Evolutionary conservation across 2,329 filamentous ascomycete genomes (phyloP).

Genomic region (Thyridium curvatum): DNA sequence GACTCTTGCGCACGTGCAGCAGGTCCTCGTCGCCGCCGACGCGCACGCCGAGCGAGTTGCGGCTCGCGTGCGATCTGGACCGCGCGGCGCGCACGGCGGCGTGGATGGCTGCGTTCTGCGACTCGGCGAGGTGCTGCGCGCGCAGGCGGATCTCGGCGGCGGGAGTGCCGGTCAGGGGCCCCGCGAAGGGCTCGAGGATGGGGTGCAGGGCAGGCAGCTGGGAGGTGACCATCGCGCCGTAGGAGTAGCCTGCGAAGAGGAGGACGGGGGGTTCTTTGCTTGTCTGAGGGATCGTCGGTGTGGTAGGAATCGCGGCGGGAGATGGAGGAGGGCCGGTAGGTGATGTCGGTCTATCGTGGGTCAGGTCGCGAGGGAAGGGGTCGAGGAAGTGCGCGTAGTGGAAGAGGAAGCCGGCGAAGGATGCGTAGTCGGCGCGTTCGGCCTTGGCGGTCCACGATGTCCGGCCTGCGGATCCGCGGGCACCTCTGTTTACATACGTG

Average conservation of each 20-base stretch:
- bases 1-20: slow-evolving; percentile 27
- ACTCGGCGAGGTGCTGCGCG: slow-evolving; percentile 60
- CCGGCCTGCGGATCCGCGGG: slow-evolving; percentile 63
- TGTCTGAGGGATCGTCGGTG: slow-evolving; percentile 5
- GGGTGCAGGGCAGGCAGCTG: slow-evolving; percentile 58
- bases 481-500: slow-evolving; percentile 58
- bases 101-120: slow-evolving; percentile 46
- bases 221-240: slow-evolving; percentile 76
- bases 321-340: slow-evolving; percentile 1
- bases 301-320: slow-evolving; percentile 3
- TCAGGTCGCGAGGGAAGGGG: slow-evolving; percentile 18
- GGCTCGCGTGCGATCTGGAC: slow-evolving; percentile 15
- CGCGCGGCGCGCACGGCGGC: slow-evolving; percentile 19
- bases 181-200: slow-evolving; percentile 54
- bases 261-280: slow-evolving; percentile 24
- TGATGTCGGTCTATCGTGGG: neutral
- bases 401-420: slow-evolving; percentile 73
- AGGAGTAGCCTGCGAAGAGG: slow-evolving; percentile 74
- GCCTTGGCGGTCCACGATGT: slow-evolving; percentile 85
- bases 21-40: slow-evolving; percentile 43
- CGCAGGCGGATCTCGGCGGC: slow-evolving; percentile 64
- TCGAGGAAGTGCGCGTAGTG: slow-evolving; percentile 63
- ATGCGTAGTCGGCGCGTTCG: slow-evolving; percentile 76
- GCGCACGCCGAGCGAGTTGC: slow-evolving; percentile 34
- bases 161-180: slow-evolving; percentile 45